phyloP scores from a whole-genome alignment of 2,329 filamentous ascomycete genomes.

The Aspergillus novoparasiticus region DNA sequence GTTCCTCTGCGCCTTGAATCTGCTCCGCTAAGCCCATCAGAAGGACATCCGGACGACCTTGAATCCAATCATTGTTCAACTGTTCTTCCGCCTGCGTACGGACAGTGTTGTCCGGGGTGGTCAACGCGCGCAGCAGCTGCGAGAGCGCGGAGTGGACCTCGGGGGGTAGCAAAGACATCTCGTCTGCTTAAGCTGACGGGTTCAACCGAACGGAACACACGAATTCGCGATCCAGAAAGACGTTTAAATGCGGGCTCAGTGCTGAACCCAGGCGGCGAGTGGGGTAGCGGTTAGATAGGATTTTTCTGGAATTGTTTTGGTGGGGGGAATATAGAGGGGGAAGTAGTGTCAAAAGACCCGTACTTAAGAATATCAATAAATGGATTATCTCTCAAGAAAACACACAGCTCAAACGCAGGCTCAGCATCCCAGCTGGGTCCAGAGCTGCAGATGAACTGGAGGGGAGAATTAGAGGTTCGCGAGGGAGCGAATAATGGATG shows the following conservation, averaged over 20 bases:
- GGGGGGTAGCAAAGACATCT: conserved; percentile 82
- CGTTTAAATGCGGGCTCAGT: conserved; percentile 14
- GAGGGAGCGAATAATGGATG: conserved; percentile 7
- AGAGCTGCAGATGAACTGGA: conserved; percentile 18
- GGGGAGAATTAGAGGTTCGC: conserved; percentile 1
- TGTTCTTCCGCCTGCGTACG: conserved; percentile 87
- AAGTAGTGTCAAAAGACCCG: neutral
- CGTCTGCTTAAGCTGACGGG: conserved; percentile 30
- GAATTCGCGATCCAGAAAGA: conserved; percentile 15
- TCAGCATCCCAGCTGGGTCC: conserved; percentile 29
- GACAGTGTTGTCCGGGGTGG: conserved; percentile 84
- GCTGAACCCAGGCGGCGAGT: conserved; percentile 18
- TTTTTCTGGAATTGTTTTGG: conserved; percentile 26
- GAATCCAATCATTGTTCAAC: conserved; percentile 87
- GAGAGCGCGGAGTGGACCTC: conserved; percentile 83
- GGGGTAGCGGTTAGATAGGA: conserved; percentile 18
- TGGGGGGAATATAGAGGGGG: conserved; percentile 17
- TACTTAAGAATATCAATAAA: conserved; percentile 3
- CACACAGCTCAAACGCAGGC: conserved; percentile 22
- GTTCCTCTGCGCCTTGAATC: conserved; percentile 74
- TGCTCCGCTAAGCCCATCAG: conserved; percentile 95
- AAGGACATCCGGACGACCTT: conserved; percentile 77
- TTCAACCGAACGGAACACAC: conserved; percentile 20
- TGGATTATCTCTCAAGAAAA: conserved; percentile 12
- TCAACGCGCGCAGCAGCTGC: conserved; percentile 84